phyloP scores from a whole-genome alignment of 2,329 filamentous ascomycete genomes.

The Diaporthe australafricana region DNA sequence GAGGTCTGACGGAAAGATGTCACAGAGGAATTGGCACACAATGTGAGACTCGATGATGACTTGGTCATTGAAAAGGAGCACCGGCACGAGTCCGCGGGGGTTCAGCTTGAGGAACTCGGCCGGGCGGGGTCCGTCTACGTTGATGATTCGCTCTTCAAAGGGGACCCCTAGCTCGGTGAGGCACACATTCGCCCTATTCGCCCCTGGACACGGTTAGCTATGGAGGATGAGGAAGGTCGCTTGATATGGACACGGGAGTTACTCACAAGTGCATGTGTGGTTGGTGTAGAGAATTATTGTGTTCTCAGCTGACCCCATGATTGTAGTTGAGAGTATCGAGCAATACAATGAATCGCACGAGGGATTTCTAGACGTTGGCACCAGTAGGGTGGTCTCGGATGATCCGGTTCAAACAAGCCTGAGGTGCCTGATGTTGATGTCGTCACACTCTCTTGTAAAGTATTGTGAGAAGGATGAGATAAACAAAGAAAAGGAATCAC shows the following conservation, averaged over 20 bases:
- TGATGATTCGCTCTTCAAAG: constrained; percentile 76
- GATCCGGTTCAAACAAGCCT: background rate
- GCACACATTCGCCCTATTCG: constrained; percentile 77
- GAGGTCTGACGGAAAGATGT: constrained; percentile 74
- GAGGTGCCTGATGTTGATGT: background rate
- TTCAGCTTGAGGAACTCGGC: constrained; percentile 79
- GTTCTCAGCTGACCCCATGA: constrained; percentile 40
- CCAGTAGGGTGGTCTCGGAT: background rate
- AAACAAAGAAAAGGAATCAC: background rate
- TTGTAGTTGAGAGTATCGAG: background rate
- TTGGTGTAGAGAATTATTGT: constrained; percentile 78
- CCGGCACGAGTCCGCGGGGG: constrained; percentile 79
- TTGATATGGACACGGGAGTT: background rate
- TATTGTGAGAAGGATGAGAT: background rate
- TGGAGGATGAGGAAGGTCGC: background rate
- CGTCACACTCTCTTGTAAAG: background rate
- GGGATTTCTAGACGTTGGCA: background rate
- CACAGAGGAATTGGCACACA: constrained; percentile 74
- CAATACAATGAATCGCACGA: too few relatives aligned
- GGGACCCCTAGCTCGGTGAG: constrained; percentile 71
- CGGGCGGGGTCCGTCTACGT: constrained; percentile 73
- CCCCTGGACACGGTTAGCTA: constrained; percentile 52
- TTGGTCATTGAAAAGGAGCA: constrained; percentile 72
- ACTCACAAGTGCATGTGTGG: constrained; percentile 70
- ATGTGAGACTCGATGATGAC: constrained; percentile 78